A percentile compares a stretch with the other conserved stretches of the same genome.
Conservation (phyloP, 2,329 filamentous ascomycete genomes). For the Boeremia exigua region DNA sequence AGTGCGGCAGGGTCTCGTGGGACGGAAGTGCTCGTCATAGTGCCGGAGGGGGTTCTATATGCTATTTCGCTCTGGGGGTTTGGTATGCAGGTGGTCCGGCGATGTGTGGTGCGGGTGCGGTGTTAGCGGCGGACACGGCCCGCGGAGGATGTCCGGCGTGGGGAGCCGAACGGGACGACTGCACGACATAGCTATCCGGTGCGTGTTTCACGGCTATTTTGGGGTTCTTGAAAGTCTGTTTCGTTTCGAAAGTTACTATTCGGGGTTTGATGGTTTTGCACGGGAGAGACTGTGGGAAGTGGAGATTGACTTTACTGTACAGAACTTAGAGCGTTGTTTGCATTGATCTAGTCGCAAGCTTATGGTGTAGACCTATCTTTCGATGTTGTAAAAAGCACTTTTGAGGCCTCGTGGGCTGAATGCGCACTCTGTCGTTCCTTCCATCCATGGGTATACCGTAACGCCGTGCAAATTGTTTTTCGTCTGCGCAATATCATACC, state of each 20-base stretch:
- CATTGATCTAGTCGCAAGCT: background rate
- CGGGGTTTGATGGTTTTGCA: background rate
- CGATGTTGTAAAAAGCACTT: background rate
- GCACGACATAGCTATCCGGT: background rate
- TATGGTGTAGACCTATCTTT: background rate
- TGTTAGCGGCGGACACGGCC: background rate
- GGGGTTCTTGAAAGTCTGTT: background rate
- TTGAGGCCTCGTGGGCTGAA: background rate
- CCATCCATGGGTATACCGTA: background rate
- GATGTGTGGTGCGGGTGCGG: conserved; percentile 2
- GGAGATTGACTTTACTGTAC: background rate
- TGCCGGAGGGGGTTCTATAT: conserved; percentile 5
- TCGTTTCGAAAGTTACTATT: background rate
- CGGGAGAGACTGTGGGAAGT: background rate
- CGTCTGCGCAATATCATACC: background rate
- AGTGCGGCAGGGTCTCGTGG: too few relatives aligned
- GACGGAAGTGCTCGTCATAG: background rate
- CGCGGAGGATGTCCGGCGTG: conserved; percentile 2
- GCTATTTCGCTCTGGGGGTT: background rate
- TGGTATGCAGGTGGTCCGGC: conserved; percentile 1
- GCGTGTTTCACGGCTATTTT: conserved; percentile 10
- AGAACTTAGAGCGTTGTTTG: background rate
- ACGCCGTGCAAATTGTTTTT: background rate
- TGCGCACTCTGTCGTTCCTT: background rate
- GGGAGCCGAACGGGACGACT: conserved; percentile 17